Evolutionary conservation across 2,329 filamentous ascomycete species (phyloP), one percentile per base, ranked within the genome.

Genomic region (Diplodia scrobiculata): DNA sequence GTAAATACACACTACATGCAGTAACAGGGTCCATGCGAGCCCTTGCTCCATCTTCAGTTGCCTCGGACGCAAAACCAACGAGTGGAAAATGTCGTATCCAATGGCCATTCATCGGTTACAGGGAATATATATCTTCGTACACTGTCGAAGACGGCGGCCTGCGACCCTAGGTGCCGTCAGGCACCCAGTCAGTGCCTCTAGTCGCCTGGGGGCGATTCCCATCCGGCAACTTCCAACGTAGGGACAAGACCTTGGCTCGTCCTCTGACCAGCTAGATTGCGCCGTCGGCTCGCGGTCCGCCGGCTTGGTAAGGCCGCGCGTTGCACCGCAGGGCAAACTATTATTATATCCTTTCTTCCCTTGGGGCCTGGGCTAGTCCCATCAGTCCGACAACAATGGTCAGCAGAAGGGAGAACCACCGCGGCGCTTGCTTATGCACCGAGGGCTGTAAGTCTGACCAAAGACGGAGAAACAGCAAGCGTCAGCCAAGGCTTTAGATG

Each of bases 161-260:
- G 34, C 34, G 38, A 21, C 53, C 21, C 3, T 13, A 17, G 19
- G 17, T n/a, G 17, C 21, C 51, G 29, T 2, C 34, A 38, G 14
- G 14, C 13, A 60, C 27, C 29, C 36, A 50, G 58, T 25, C 27
- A 62, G 36, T n/a, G 55, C 55, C 60, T 51, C 60, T 63, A 63
- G 17, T 47, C 48, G 60, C 47, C 32, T 29, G 17, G 11, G 38
- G 60, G 60, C 48, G 25, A 52, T 41, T 38, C 13, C 62, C 21
- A 25, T 34, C 9, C 41, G 17, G 32, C 63, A 65, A 65, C 63
- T 65, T 65, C 52, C 47, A 55, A 65, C 63, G 63, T 65, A 45
- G 50, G 25, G 63, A 65, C 52, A 65, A 65, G 63, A 65, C 38
- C 63, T 65, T 65, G 63, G 63, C 63, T 65, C 41, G n/a, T 34